Conservation (phyloP, 2,329 filamentous ascomycete species). For the Coniochaeta ligniaria region DNA sequence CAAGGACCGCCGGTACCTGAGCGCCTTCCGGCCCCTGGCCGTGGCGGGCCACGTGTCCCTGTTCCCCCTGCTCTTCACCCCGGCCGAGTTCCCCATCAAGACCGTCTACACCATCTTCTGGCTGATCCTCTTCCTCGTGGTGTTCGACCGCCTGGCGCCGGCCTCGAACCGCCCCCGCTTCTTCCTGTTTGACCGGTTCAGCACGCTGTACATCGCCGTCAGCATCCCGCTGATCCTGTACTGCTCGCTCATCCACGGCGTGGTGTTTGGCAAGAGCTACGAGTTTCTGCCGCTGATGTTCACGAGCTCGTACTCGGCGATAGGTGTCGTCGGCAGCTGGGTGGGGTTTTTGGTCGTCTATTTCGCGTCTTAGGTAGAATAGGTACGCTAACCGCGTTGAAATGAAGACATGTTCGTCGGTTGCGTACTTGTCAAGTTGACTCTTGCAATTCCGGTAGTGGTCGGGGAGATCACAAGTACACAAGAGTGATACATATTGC, state of each 20-base stretch:
- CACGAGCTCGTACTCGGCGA: constrained; percentile 85
- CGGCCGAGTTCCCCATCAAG: constrained; percentile 90
- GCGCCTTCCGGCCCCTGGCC: constrained; percentile 84
- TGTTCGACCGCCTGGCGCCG: constrained; percentile 82
- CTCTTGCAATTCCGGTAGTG: no score
- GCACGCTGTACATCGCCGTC: constrained; percentile 79
- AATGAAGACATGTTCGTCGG: neutral
- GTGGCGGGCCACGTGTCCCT: constrained; percentile 93
- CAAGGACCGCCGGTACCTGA: constrained; percentile 81
- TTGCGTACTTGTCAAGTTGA: neutral
- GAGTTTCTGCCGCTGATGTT: constrained; percentile 97
- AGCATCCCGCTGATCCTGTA: constrained; percentile 87
- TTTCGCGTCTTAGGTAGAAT: constrained; percentile 47
- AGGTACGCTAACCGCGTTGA: neutral
- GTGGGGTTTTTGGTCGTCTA: constrained; percentile 90
- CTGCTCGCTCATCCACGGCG: constrained; percentile 73
- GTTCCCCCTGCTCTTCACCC: constrained; percentile 88
- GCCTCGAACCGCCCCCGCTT: constrained; percentile 73
- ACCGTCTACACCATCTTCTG: constrained; percentile 88
- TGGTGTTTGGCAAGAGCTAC: constrained; percentile 75
- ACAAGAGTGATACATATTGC: no score
- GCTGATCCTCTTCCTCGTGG: constrained; percentile 77
- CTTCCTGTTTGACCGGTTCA: constrained; percentile 87
- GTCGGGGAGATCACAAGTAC: no score
- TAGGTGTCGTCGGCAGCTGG: constrained; percentile 96